Base-by-base conservation (phyloP, 164 flowering plant species). In the Malania oleifera region DNA sequence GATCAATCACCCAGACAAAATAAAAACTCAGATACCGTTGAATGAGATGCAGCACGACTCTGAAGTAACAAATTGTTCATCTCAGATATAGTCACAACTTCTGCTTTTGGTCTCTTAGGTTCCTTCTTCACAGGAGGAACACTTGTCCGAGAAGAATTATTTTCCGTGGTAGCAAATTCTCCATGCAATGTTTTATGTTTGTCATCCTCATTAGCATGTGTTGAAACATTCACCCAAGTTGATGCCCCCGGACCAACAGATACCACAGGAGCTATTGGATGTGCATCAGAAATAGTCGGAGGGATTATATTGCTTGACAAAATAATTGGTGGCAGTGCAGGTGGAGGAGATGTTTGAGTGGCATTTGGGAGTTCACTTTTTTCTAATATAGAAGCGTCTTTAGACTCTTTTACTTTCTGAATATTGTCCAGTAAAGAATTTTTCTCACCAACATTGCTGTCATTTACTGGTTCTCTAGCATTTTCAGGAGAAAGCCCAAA, bases 11-110 rank as follows among this genome's bases (percentile, higher is more conserved):
- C 48, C 7, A 15, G 38, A n/a, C 23, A 39, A 31, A 57, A 61
- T 15, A 39, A 26, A 59, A 38, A 47, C 27, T 1, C 1, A 46
- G 61, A 54, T 75, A 85, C 95, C 85, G 60, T 47, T 43, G 81
- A 65, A 62, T 24, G 45, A 31, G 72, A 59, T 25, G 81, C 67
- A 68, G 49, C 34, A 41, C 57, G 81, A 56, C 69, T 82, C 50
- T 75, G 67, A 20, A 47, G 56, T 67, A 80, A 58, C 61, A 77
- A 49, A 14, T 62, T 41, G 38, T 63, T 70, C 89, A 86, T 84
- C 61, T 79, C 77, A 41, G 80, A 54, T 63, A 85, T 67, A 51
- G 89, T 60, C 44, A 70, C 40, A 15, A 82, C 78, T 49, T 61
- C 66, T 20, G 72, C 40, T 14, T 54, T 25, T 40, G 70, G 64